Percentiles rank a stretch among this genome's conserved stretches.
phyloP scores from a whole-genome alignment of 352 stramenopile species.

The Phytopythium cucurbitacearum region DNA sequence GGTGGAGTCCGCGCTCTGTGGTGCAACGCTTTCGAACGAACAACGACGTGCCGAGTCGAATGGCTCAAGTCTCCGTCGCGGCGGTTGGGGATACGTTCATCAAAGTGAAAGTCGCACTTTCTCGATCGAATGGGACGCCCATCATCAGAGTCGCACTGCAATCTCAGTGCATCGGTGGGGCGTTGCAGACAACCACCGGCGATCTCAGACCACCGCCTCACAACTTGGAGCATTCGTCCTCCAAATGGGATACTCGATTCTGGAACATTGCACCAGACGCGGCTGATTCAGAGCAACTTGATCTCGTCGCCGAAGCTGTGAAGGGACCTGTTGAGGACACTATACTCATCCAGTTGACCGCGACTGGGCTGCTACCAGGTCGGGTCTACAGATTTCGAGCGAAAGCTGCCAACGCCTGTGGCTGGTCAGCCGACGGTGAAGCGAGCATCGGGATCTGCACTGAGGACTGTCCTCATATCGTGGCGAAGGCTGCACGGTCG shows the following conservation, averaged over 20 bases:
- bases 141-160: slow-evolving; percentile 34
- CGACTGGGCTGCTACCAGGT: slow-evolving; percentile 28
- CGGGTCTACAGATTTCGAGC: slow-evolving; percentile 48
- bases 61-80: slow-evolving; percentile 28
- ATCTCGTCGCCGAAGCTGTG: no score
- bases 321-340: no score
- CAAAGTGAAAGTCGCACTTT: slow-evolving; percentile 30
- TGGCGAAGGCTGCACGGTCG: slow-evolving; percentile 15
- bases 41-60: slow-evolving; percentile 37
- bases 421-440: slow-evolving; percentile 48
- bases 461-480: slow-evolving; percentile 45
- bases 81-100: slow-evolving; percentile 36
- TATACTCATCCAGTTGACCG: slow-evolving; percentile 20
- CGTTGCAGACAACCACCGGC: not conserved
- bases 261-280: not conserved
- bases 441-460: slow-evolving; percentile 48
- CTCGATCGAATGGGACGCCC: slow-evolving; percentile 31
- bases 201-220: not conserved
- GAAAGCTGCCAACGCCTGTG: slow-evolving; percentile 37
- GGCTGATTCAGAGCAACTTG: no score
- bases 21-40: slow-evolving; percentile 22
- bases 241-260: slow-evolving; percentile 3
- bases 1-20: slow-evolving; percentile 31
- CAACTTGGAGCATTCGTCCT: not conserved
- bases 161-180: slow-evolving; percentile 27